Conservation (phyloP, 306 rosid species). For the Astragalus glycyphyllos region DNA sequence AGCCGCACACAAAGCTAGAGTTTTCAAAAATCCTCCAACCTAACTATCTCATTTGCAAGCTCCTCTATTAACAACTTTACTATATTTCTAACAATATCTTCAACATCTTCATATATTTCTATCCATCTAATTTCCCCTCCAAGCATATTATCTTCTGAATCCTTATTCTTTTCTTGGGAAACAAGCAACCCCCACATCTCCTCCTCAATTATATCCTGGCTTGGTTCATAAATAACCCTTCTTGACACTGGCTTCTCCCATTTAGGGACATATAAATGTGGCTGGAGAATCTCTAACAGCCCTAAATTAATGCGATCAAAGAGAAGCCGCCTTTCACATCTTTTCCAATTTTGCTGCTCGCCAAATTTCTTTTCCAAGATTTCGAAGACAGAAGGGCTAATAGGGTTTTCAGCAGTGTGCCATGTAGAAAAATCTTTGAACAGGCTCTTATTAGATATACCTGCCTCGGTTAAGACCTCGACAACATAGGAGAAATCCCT, state of each 20-base stretch:
- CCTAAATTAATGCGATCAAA: slow-evolving; percentile 78
- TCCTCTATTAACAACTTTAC: slow-evolving; percentile 67
- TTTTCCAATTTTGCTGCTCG: slow-evolving; percentile 71
- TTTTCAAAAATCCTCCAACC: slow-evolving; percentile 50
- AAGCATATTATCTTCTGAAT: slow-evolving; percentile 46
- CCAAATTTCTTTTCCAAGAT: slow-evolving; percentile 80
- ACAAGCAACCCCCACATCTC: slow-evolving; percentile 75
- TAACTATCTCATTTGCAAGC: slow-evolving; percentile 65
- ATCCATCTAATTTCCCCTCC: slow-evolving; percentile 61
- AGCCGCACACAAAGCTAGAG: slow-evolving; percentile 33
- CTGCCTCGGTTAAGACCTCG: slow-evolving; percentile 72
- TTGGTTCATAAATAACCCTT: slow-evolving; percentile 53
- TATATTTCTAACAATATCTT: slow-evolving; percentile 63
- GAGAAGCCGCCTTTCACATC: slow-evolving; percentile 77
- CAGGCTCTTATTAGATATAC: slow-evolving; percentile 43
- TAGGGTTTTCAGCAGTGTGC: slow-evolving; percentile 66
- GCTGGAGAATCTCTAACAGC: slow-evolving; percentile 58
- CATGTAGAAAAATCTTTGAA: slow-evolving; percentile 52
- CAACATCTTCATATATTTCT: slow-evolving; percentile 70
- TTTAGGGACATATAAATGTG: slow-evolving; percentile 54
- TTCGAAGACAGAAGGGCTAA: slow-evolving; percentile 66
- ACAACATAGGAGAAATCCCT: slow-evolving; percentile 78
- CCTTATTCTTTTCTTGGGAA: slow-evolving; percentile 63
- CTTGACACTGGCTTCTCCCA: slow-evolving; percentile 63
- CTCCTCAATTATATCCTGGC: slow-evolving; percentile 65